These are phyloP conservation scores for Guyanaporus albipodus DNA, from an alignment of 768 basidiomycete genomes.

Conservation along the genomic window DNA sequence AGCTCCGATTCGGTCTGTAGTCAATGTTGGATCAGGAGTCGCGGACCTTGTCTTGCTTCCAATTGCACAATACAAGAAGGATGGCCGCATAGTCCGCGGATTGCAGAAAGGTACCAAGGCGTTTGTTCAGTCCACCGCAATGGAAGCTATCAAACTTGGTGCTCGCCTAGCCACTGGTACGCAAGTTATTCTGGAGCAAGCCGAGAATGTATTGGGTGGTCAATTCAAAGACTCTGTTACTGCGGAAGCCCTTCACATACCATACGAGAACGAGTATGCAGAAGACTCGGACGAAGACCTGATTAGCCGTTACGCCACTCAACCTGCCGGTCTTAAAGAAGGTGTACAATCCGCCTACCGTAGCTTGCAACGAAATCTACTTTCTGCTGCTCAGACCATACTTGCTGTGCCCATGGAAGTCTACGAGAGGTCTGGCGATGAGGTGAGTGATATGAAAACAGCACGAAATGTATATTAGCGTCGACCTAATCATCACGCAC, in stretches of 20 bases:
- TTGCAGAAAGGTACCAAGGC: slow-evolving; percentile 91
- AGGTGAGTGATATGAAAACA: slow-evolving; percentile 47
- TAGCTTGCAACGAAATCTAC: slow-evolving; percentile 81
- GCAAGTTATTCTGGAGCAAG: slow-evolving; percentile 94
- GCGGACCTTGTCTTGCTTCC: slow-evolving; percentile 95
- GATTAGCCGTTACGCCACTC: slow-evolving; percentile 89
- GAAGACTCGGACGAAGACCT: slow-evolving; percentile 45
- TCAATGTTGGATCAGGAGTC: slow-evolving; percentile 96
- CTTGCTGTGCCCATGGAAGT: slow-evolving; percentile 99
- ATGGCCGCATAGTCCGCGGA: slow-evolving; percentile 87
- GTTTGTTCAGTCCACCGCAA: slow-evolving; percentile 91
- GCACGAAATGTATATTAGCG: background rate
- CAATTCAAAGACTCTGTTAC: slow-evolving; percentile 64
- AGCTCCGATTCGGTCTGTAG: slow-evolving; percentile 91
- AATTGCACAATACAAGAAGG: slow-evolving; percentile 96
- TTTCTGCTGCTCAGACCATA: slow-evolving; percentile 96
- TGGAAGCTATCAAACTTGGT: slow-evolving; percentile 93
- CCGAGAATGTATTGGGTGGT: slow-evolving; percentile 85
- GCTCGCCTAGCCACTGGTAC: slow-evolving; percentile 94
- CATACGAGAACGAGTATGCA: slow-evolving; percentile 29
- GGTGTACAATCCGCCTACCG: slow-evolving; percentile 91
- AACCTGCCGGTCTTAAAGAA: slow-evolving; percentile 78
- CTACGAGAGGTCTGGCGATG: slow-evolving; percentile 88
- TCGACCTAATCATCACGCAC: background rate
- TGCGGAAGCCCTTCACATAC: slow-evolving; percentile 59